These are phyloP conservation scores for Lotus japonicus DNA, from an alignment of 306 rosid species.

Conservation along the genomic window DNA sequence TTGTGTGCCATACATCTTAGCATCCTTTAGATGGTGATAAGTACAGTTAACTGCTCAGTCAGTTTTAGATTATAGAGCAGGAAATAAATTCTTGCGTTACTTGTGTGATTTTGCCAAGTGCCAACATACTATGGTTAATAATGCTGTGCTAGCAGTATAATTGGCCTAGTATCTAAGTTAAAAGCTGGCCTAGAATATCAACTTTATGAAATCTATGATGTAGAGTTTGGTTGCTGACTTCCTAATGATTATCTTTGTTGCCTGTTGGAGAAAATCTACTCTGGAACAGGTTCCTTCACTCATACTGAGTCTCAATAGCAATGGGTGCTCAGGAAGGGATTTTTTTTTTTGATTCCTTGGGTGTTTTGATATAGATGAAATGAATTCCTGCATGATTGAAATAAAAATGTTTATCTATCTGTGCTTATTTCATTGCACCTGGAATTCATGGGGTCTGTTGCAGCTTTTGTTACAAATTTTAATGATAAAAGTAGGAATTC, in stretches of 20 bases:
- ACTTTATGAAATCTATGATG: background rate
- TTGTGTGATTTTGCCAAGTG: background rate
- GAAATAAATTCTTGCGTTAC: background rate
- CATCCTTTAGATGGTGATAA: background rate
- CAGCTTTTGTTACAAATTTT: slow-evolving; percentile 5
- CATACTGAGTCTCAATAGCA: slow-evolving; percentile 12
- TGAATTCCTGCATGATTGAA: slow-evolving; percentile 5
- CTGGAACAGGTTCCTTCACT: slow-evolving; percentile 8
- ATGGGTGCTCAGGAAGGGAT: background rate
- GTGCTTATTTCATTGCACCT: slow-evolving; percentile 1
- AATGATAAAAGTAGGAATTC: background rate
- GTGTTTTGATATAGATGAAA: slow-evolving; percentile 6
- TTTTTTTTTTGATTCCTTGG: background rate
- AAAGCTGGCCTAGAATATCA: background rate
- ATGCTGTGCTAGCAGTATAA: background rate
- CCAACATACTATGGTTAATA: background rate
- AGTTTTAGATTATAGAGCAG: background rate
- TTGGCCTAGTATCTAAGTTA: background rate
- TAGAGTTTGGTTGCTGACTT: slow-evolving; percentile 6
- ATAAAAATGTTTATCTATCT: background rate
- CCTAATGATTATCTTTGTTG: slow-evolving; percentile 7
- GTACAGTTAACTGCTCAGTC: background rate
- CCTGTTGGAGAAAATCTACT: slow-evolving; percentile 1
- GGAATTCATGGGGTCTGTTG: slow-evolving; percentile 4
- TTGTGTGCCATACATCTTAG: background rate